A percentile compares a stretch with the other conserved stretches of the same genome.
Conservation (phyloP, 306 rosid genomes). For the Macrotyloma uniflorum region DNA sequence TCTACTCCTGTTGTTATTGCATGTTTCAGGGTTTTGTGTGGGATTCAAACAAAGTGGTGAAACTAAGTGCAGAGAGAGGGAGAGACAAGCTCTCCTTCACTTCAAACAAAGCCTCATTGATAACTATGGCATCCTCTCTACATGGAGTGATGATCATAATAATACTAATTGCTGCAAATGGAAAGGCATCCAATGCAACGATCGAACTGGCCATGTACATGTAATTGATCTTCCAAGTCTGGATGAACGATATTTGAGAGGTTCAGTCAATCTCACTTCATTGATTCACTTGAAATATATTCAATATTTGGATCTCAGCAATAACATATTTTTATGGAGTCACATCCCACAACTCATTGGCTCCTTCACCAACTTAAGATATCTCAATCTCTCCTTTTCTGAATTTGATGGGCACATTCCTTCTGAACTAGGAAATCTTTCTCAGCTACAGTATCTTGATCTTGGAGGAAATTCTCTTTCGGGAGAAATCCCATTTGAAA, state of each 20-base stretch:
- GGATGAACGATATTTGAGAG: no score
- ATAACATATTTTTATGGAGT: not conserved
- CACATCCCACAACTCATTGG: not conserved
- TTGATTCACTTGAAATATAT: not conserved
- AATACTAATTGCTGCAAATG: slow-evolving; percentile 24
- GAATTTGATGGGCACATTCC: not conserved
- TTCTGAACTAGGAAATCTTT: not conserved
- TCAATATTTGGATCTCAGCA: not conserved
- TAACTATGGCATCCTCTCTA: not conserved
- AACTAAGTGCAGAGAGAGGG: not conserved
- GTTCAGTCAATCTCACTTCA: not conserved
- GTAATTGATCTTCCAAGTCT: not conserved
- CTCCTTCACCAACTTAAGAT: not conserved
- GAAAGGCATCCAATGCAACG: slow-evolving; percentile 2
- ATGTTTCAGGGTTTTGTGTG: not conserved
- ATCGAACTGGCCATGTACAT: not conserved
- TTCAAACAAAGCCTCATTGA: not conserved
- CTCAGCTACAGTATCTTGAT: not conserved
- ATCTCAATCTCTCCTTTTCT: slow-evolving; percentile 13
- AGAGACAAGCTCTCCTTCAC: slow-evolving; percentile 20
- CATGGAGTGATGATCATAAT: not conserved
- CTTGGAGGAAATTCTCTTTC: not conserved
- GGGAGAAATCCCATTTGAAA: not conserved
- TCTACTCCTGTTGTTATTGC: not conserved
- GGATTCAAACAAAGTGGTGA: no score